These are phyloP conservation scores for Trichoderma sp. DNA, from an alignment of 2,329 filamentous ascomycete genomes.

Conservation along the genomic window DNA sequence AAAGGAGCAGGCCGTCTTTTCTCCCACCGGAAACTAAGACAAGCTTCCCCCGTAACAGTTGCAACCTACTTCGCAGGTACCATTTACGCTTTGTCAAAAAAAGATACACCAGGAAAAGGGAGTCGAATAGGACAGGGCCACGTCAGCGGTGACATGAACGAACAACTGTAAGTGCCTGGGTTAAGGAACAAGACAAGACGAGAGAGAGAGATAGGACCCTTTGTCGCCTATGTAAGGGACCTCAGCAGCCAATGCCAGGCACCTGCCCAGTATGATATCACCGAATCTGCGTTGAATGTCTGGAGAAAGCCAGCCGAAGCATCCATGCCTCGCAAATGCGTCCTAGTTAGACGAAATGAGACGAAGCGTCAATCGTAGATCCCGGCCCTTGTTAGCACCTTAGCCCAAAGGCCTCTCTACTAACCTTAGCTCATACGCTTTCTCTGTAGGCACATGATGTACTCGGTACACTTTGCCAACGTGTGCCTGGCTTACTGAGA, in stretches of 20 bases:
- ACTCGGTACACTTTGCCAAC: neutral
- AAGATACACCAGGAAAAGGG: neutral
- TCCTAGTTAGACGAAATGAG: conserved; percentile 14
- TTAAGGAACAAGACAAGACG: neutral
- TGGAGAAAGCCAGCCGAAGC: conserved; percentile 7
- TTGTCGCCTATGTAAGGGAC: neutral
- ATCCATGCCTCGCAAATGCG: conserved; percentile 11
- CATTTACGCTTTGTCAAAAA: neutral
- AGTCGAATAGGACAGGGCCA: conserved; percentile 1
- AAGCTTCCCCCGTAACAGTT: neutral
- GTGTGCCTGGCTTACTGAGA: neutral
- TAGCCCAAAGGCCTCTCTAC: neutral
- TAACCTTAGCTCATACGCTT: neutral
- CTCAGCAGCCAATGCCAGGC: neutral
- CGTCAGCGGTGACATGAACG: neutral
- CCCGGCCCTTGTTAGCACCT: neutral
- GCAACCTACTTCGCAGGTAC: neutral
- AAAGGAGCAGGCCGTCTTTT: neutral
- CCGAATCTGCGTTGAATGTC: neutral
- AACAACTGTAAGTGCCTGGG: neutral
- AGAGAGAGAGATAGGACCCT: neutral
- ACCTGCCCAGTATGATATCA: neutral
- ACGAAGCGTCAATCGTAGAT: conserved; percentile 18
- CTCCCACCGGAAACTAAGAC: conserved; percentile 15
- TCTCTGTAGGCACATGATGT: neutral